Evolutionary conservation across 1,284 basidiomycete genomes (phyloP).

Genomic region (Singerocomus inundabilis): DNA sequence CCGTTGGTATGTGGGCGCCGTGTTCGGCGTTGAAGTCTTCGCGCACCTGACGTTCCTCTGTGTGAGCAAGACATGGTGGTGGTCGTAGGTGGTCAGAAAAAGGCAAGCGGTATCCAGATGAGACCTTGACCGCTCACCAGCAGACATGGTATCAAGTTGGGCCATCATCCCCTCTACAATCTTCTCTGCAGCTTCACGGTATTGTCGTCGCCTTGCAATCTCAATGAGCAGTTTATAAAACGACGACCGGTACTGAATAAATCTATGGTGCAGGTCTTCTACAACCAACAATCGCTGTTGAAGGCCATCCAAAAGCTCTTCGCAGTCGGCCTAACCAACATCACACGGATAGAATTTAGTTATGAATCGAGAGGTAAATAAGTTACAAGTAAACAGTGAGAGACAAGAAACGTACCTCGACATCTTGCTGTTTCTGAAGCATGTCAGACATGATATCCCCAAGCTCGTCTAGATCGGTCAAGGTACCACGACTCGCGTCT

Average conservation of each 20-base stretch:
- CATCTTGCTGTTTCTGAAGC: conserved; percentile 60
- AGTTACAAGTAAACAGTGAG: background rate
- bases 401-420: conserved; percentile 49
- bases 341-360: background rate
- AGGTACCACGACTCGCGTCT: conserved; percentile 43
- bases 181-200: conserved; percentile 60
- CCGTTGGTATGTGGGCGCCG: conserved; percentile 68
- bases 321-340: conserved; percentile 45
- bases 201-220: conserved; percentile 63
- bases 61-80: no score
- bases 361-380: background rate
- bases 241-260: conserved; percentile 62
- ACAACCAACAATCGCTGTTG: conserved; percentile 60
- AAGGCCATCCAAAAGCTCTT: conserved; percentile 52
- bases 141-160: conserved; percentile 58
- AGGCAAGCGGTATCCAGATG: background rate
- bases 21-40: conserved; percentile 69
- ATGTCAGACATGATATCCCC: conserved; percentile 77
- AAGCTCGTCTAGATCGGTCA: conserved; percentile 71
- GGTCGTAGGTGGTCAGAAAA: conserved; percentile 1
- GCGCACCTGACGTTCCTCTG: conserved; percentile 67
- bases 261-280: conserved; percentile 62
- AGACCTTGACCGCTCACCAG: conserved; percentile 45
- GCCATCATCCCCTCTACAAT: conserved; percentile 63
- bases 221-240: conserved; percentile 72